A percentile compares a stretch with the other conserved stretches of the same genome.
These are phyloP conservation scores for Tilletia walkeri DNA, from an alignment of 1,284 basidiomycete genomes.

Conservation along the genomic window DNA sequence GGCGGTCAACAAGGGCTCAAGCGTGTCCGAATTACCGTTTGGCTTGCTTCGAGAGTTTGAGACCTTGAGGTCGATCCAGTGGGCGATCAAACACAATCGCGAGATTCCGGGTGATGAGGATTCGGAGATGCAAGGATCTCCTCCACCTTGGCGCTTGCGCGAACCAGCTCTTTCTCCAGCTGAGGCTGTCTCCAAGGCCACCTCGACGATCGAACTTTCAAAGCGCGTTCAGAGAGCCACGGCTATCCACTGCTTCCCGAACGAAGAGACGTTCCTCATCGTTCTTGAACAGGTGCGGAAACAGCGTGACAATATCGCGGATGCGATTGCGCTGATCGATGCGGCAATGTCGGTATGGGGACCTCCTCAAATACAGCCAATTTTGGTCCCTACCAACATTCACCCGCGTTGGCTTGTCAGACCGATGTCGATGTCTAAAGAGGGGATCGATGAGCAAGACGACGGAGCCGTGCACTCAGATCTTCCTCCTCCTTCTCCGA, in stretches of 20 bases:
- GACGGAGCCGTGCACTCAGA: not conserved
- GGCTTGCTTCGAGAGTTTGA: not conserved
- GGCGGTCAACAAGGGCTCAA: not conserved
- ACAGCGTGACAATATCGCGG: not conserved
- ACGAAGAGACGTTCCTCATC: slow-evolving; percentile 16
- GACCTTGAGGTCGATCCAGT: not conserved
- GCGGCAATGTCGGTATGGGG: not conserved
- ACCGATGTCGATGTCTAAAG: not conserved
- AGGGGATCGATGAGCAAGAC: not conserved
- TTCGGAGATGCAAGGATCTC: not conserved
- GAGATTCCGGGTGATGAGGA: not conserved
- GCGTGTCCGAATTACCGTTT: not conserved
- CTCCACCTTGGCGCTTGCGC: not conserved
- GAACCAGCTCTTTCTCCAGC: not conserved
- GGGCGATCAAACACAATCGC: slow-evolving; percentile 1
- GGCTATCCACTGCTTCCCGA: slow-evolving; percentile 6
- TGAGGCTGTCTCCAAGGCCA: not conserved
- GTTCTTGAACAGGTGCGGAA: not conserved
- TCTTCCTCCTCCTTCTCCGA: no score
- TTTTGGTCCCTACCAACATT: not conserved
- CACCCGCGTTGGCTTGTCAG: not conserved
- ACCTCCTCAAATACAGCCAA: not conserved
- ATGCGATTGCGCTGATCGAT: not conserved
- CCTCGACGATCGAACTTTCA: not conserved
- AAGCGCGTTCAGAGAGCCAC: not conserved